Percentiles rank a stretch among this genome's conserved stretches.
phyloP scores from a whole-genome alignment of 257 asterid species.

The Solanum bukasovii region DNA sequence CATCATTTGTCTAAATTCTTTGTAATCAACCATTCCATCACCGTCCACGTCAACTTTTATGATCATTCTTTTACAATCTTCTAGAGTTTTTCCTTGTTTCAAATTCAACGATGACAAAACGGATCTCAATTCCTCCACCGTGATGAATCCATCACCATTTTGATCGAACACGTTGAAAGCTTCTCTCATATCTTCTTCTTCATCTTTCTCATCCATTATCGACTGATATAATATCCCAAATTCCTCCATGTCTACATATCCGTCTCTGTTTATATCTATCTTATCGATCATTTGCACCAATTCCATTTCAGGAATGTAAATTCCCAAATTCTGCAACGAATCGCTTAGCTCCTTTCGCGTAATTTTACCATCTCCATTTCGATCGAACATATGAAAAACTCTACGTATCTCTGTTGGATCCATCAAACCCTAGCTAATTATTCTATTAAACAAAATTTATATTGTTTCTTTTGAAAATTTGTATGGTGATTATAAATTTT shows the following conservation, averaged over 20 bases:
- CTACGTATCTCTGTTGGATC: constrained; percentile 25
- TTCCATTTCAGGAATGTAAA: constrained; percentile 30
- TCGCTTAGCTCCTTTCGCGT: constrained; percentile 20
- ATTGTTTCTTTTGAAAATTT: not conserved
- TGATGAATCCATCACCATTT: constrained; percentile 28
- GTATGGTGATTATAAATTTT: not conserved
- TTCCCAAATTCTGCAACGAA: constrained; percentile 23
- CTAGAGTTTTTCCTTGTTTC: constrained; percentile 25
- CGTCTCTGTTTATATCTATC: constrained; percentile 28
- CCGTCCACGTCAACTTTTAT: constrained; percentile 33
- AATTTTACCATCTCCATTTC: constrained; percentile 29
- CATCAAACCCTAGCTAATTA: not conserved
- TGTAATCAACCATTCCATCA: constrained; percentile 29
- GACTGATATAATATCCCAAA: constrained; percentile 26
- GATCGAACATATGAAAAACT: constrained; percentile 34
- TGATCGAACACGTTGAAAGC: constrained; percentile 37
- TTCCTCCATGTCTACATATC: constrained; percentile 28
- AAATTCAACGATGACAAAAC: constrained; percentile 24
- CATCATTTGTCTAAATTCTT: constrained; percentile 36
- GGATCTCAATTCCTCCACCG: constrained; percentile 30
- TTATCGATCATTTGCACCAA: constrained; percentile 25
- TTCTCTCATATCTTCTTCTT: constrained; percentile 29
- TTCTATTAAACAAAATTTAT: not conserved
- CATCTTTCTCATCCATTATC: constrained; percentile 22
- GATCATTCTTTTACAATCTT: constrained; percentile 30